Conservation (phyloP, 306 rosid genomes). For the Astragalus glycyphyllos region DNA sequence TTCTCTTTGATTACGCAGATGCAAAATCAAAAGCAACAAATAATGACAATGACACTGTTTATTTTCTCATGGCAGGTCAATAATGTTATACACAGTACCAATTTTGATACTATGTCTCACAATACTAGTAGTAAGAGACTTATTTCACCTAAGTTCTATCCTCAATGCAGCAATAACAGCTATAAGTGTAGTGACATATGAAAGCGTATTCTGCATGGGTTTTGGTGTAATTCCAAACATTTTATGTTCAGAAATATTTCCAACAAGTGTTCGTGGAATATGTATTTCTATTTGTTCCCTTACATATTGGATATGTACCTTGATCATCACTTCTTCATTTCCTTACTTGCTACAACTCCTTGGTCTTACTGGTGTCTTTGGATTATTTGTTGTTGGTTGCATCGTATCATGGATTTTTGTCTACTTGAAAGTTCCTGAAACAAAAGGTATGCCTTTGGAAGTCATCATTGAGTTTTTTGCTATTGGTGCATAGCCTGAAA, state of each 20-base stretch:
- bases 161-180: constrained; percentile 59
- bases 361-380: constrained; percentile 64
- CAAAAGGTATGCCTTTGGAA: constrained; percentile 83
- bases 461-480: constrained; percentile 73
- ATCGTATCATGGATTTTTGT: constrained; percentile 63
- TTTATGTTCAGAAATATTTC: constrained; percentile 70
- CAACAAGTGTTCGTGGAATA: constrained; percentile 68
- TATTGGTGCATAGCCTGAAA: constrained; percentile 51
- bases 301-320: constrained; percentile 58
- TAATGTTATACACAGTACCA: constrained; percentile 63
- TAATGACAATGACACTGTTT: neutral
- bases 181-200: constrained; percentile 52
- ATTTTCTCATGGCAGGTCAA: constrained; percentile 48
- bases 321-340: constrained; percentile 59
- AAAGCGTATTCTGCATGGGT: constrained; percentile 69
- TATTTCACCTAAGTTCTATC: constrained; percentile 43
- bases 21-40: neutral
- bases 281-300: constrained; percentile 69
- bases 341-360: constrained; percentile 59
- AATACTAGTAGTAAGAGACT: constrained; percentile 47
- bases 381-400: constrained; percentile 58
- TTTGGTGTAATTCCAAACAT: constrained; percentile 70
- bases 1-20: no score
- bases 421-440: constrained; percentile 72
- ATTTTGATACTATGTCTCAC: constrained; percentile 53